Conservation (phyloP, 164 flowering plant genomes). For the Vitis amurensis region DNA sequence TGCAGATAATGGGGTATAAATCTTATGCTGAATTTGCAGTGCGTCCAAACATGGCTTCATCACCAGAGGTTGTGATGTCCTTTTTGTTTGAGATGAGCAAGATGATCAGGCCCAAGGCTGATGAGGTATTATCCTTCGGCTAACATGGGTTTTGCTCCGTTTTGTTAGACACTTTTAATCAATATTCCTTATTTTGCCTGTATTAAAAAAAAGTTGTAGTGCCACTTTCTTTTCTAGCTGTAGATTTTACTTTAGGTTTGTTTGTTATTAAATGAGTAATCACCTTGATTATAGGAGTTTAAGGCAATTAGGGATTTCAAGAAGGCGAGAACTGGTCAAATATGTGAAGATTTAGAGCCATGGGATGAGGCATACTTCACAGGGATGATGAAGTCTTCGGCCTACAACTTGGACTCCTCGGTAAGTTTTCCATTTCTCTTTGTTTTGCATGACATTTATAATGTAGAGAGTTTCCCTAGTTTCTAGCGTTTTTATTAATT, state of each 20-base stretch:
- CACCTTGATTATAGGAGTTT: conserved; percentile 57
- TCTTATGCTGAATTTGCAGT: conserved; percentile 80
- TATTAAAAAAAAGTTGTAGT: too few relatives aligned
- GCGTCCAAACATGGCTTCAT: conserved; percentile 74
- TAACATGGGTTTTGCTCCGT: not conserved
- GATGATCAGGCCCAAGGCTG: conserved; percentile 69
- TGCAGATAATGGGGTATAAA: conserved; percentile 81
- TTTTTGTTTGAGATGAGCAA: conserved; percentile 78
- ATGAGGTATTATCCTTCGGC: conserved; percentile 52
- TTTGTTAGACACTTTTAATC: not conserved
- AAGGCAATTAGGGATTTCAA: conserved; percentile 57
- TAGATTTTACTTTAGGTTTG: not conserved
- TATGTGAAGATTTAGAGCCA: conserved; percentile 64
- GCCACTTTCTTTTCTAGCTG: conserved; percentile 1
- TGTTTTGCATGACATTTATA: not conserved
- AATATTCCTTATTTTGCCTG: too few relatives aligned
- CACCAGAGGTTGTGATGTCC: conserved; percentile 78
- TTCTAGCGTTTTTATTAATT: too few relatives aligned
- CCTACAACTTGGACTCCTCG: conserved; percentile 55
- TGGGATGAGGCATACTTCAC: conserved; percentile 96
- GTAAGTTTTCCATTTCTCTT: conserved; percentile 38
- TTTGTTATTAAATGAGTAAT: conserved; percentile 1
- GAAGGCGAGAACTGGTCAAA: conserved; percentile 44
- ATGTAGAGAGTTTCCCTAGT: not conserved
- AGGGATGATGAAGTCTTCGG: conserved; percentile 78